Percentiles rank a stretch among this genome's conserved stretches.
These are phyloP conservation scores for Nephelium lappaceum DNA, from an alignment of 345 rosid species.

Conservation along the genomic window DNA sequence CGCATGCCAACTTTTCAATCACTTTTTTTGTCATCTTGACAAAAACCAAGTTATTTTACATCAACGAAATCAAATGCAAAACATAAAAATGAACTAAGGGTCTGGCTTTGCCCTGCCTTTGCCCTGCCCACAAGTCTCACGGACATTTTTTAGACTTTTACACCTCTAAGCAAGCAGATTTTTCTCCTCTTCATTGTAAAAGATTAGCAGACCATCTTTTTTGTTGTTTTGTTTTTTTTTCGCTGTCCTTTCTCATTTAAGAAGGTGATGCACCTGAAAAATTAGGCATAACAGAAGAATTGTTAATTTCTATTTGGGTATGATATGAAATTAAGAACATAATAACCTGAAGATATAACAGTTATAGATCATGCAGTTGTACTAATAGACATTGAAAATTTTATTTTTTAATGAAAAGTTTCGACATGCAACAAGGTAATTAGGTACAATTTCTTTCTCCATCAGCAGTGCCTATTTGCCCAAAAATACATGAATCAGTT, in stretches of 20 bases:
- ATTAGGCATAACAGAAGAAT: constrained; percentile 11
- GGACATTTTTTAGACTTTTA: too few species aligned
- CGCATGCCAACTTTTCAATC: neutral
- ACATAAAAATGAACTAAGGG: neutral
- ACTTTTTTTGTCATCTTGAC: too few species aligned
- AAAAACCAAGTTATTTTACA: neutral
- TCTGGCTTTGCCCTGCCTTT: too few species aligned
- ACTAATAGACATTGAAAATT: neutral
- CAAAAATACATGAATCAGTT: neutral
- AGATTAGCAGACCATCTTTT: neutral
- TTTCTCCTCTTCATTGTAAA: neutral
- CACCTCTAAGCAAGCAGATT: neutral
- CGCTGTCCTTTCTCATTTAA: neutral
- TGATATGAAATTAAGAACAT: constrained; percentile 2
- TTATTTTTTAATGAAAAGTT: neutral
- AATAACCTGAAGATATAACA: constrained; percentile 9
- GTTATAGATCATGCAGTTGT: neutral
- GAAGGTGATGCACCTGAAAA: constrained; percentile 45
- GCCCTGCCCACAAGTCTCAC: too few species aligned
- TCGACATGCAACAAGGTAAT: neutral
- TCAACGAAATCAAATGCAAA: neutral
- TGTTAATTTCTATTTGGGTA: neutral
- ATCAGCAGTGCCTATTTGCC: neutral
- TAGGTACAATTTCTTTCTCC: too few species aligned
- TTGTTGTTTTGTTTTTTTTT: neutral